Percentiles rank a stretch among this genome's conserved stretches.
phyloP scores from a whole-genome alignment of 805 yeast species.

The Wickerhamiella cacticola region DNA sequence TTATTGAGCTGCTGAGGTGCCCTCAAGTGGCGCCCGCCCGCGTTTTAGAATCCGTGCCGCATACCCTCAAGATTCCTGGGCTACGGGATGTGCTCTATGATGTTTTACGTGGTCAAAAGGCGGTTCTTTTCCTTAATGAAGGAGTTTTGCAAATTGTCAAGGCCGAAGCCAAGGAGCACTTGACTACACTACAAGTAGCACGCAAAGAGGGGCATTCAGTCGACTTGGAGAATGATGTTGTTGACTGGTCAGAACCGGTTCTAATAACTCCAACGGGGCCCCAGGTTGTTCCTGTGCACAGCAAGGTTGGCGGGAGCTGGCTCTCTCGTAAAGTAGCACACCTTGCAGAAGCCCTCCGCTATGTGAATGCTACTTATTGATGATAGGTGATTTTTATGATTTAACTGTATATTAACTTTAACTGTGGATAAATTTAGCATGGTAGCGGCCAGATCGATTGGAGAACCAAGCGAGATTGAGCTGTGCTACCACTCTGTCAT shows the following conservation, averaged over 20 bases:
- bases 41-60: conserved; percentile 54
- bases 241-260: conserved; percentile 2
- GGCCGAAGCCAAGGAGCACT: conserved; percentile 30
- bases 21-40: conserved; percentile 45
- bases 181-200: background rate
- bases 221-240: background rate
- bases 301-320: background rate
- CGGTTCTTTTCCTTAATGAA: conserved; percentile 38
- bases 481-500: too few relatives aligned
- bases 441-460: too few relatives aligned
- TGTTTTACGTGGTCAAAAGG: conserved; percentile 52
- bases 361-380: conserved; percentile 3
- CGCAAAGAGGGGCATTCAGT: conserved; percentile 7
- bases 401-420: too few relatives aligned
- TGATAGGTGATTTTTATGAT: too few relatives aligned
- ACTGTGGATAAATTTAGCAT: too few relatives aligned
- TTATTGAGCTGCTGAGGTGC: conserved; percentile 54
- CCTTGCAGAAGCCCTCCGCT: background rate
- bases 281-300: background rate
- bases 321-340: conserved; percentile 6
- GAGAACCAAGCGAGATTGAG: too few relatives aligned
- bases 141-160: conserved; percentile 45
- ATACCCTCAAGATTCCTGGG: conserved; percentile 50
- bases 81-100: conserved; percentile 47
- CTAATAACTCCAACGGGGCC: background rate